phyloP scores from a whole-genome alignment of 495 filamentous ascomycete genomes.

The Hypoxylon fragiforme region DNA sequence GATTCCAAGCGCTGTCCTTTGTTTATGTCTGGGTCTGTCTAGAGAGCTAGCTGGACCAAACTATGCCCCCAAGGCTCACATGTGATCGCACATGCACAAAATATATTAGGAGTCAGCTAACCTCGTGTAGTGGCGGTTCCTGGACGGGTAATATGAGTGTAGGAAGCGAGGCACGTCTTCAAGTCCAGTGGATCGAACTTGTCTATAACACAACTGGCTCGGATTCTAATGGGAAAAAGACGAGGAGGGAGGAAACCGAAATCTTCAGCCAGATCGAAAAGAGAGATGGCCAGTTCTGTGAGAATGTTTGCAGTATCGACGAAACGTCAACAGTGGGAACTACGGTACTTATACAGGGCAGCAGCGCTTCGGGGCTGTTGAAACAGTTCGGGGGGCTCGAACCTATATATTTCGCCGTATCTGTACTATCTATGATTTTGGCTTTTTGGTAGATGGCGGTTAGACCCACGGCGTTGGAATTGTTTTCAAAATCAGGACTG shows the following conservation, averaged over 20 bases:
- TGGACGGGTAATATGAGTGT: constrained; percentile 75
- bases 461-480: not conserved
- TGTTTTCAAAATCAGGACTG: not conserved
- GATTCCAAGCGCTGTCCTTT: not conserved
- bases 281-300: constrained; percentile 37
- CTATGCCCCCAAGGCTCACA: too few species aligned
- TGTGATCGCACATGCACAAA: not conserved
- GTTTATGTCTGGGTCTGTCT: not conserved
- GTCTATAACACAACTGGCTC: constrained; percentile 61
- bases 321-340: constrained; percentile 45
- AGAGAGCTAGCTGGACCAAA: too few species aligned
- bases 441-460: constrained; percentile 16
- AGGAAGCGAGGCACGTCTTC: constrained; percentile 61
- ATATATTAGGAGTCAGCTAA: constrained; percentile 5
- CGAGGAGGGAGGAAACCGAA: constrained; percentile 1
- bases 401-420: constrained; percentile 23
- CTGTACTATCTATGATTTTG: constrained; percentile 29
- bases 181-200: constrained; percentile 75
- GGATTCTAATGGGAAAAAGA: not conserved
- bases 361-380: constrained; percentile 33
- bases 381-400: constrained; percentile 10
- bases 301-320: constrained; percentile 55
- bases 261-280: constrained; percentile 11
- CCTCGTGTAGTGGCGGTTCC: constrained; percentile 51
- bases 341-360: constrained; percentile 51